phyloP scores from a whole-genome alignment of 2,329 filamentous ascomycete genomes.

The Raffaelea ambrosiae region DNA sequence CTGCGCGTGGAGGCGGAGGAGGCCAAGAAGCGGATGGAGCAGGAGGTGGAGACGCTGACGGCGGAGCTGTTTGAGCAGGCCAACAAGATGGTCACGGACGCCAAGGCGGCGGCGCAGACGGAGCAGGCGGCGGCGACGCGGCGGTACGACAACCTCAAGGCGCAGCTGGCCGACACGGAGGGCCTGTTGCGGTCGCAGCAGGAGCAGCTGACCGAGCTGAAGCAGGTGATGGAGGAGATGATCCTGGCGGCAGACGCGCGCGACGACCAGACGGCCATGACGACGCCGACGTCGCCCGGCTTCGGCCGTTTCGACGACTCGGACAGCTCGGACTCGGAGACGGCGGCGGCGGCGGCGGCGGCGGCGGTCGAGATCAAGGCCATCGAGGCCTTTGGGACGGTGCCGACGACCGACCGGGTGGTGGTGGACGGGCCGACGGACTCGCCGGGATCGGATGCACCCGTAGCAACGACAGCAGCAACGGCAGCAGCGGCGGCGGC shows the following conservation, averaged over 20 bases:
- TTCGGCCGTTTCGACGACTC: slow-evolving; percentile 51
- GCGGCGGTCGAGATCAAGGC: background rate
- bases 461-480: background rate
- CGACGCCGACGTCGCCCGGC: slow-evolving; percentile 74
- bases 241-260: slow-evolving; percentile 43
- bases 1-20: slow-evolving; percentile 59
- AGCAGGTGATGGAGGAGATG: slow-evolving; percentile 87
- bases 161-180: slow-evolving; percentile 82
- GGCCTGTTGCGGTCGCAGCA: slow-evolving; percentile 79
- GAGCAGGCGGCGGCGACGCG: slow-evolving; percentile 75
- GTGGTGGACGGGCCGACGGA: slow-evolving; percentile 7
- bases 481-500: background rate
- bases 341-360: background rate
- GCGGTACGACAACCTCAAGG: slow-evolving; percentile 78
- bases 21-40: slow-evolving; percentile 83
- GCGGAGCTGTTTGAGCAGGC: slow-evolving; percentile 95
- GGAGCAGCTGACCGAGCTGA: slow-evolving; percentile 86
- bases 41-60: slow-evolving; percentile 83
- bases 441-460: background rate
- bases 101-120: slow-evolving; percentile 78
- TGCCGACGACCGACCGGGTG: background rate
- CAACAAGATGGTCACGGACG: slow-evolving; percentile 93
- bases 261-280: slow-evolving; percentile 60
- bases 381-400: slow-evolving; percentile 1
- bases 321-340: slow-evolving; percentile 26